Conservation (phyloP, 2,329 filamentous ascomycete species). For the Nothopassalora personata region DNA sequence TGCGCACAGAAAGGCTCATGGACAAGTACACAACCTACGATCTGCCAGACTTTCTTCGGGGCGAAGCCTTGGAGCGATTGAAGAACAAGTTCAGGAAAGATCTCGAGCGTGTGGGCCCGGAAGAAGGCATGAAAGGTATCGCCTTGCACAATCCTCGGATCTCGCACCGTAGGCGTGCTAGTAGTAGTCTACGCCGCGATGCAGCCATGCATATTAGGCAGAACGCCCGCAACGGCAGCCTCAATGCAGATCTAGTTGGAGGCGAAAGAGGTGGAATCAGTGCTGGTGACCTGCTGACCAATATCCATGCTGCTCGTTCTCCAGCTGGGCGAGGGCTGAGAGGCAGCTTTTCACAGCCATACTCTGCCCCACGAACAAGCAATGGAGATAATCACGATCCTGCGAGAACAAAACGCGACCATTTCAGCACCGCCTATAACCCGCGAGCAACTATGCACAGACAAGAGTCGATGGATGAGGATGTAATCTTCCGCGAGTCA, state of each 20-base stretch:
- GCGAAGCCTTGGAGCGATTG: slow-evolving; percentile 71
- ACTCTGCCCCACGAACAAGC: slow-evolving; percentile 35
- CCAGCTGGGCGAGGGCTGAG: slow-evolving; percentile 44
- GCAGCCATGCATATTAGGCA: slow-evolving; percentile 68
- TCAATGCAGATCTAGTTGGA: slow-evolving; percentile 19
- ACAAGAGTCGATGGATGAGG: slow-evolving; percentile 80
- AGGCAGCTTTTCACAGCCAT: slow-evolving; percentile 46
- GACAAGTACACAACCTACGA: slow-evolving; percentile 88
- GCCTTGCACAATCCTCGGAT: slow-evolving; percentile 78
- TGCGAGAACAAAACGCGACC: slow-evolving; percentile 38
- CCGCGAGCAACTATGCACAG: slow-evolving; percentile 52
- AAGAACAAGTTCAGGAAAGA: slow-evolving; percentile 85
- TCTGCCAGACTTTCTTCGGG: slow-evolving; percentile 82
- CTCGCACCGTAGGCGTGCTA: slow-evolving; percentile 61
- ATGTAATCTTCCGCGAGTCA: slow-evolving; percentile 79
- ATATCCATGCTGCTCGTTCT: slow-evolving; percentile 64
- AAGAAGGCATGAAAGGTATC: slow-evolving; percentile 86
- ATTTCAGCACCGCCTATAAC: slow-evolving; percentile 32
- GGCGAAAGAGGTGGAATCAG: slow-evolving; percentile 39
- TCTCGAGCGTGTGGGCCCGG: slow-evolving; percentile 70
- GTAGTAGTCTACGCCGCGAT: slow-evolving; percentile 71
- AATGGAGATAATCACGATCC: slow-evolving; percentile 37
- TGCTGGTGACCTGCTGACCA: slow-evolving; percentile 68
- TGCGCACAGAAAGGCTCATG: slow-evolving; percentile 91
- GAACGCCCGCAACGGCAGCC: slow-evolving; percentile 26